These are phyloP conservation scores for Xerocomus nothofagi DNA, from an alignment of 1,284 basidiomycete species.

Conservation along the genomic window DNA sequence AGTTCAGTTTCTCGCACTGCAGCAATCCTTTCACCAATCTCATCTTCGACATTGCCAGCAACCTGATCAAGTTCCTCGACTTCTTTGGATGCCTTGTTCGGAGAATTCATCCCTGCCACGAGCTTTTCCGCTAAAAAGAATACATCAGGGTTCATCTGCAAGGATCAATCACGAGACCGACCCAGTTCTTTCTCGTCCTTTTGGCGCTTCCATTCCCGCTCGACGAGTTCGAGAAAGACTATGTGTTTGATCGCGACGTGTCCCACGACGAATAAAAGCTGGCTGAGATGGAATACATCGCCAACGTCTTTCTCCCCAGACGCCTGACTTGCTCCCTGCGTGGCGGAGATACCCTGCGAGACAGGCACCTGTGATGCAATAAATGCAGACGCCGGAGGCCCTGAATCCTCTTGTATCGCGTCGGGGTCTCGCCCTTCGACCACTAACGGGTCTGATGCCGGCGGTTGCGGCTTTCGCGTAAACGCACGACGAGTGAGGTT, in stretches of 20 bases:
- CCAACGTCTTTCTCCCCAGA: slow-evolving; percentile 55
- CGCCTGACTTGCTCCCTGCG: slow-evolving; percentile 9
- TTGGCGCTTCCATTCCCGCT: slow-evolving; percentile 94
- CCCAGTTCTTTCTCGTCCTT: slow-evolving; percentile 87
- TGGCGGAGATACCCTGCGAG: slow-evolving; percentile 14
- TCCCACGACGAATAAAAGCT: slow-evolving; percentile 91
- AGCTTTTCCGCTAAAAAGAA: slow-evolving; percentile 53
- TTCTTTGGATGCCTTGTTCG: slow-evolving; percentile 54
- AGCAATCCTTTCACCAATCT: slow-evolving; percentile 91
- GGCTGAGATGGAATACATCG: slow-evolving; percentile 85
- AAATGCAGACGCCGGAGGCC: slow-evolving; percentile 10
- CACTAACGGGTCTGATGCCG: slow-evolving; percentile 6
- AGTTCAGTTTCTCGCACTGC: slow-evolving; percentile 86
- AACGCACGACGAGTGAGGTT: slow-evolving; percentile 79
- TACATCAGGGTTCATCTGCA: background rate
- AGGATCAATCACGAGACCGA: slow-evolving; percentile 36
- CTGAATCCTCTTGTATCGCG: slow-evolving; percentile 46
- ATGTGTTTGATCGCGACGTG: slow-evolving; percentile 98
- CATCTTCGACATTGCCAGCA: slow-evolving; percentile 96
- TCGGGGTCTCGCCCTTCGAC: slow-evolving; percentile 41
- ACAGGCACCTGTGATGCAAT: slow-evolving; percentile 18
- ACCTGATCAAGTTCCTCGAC: slow-evolving; percentile 95
- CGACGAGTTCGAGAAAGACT: slow-evolving; percentile 95
- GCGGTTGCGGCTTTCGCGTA: slow-evolving; percentile 35
- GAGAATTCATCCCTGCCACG: slow-evolving; percentile 39